Conservation (phyloP, 768 basidiomycete species). For the Melanogaster broomeanus region DNA sequence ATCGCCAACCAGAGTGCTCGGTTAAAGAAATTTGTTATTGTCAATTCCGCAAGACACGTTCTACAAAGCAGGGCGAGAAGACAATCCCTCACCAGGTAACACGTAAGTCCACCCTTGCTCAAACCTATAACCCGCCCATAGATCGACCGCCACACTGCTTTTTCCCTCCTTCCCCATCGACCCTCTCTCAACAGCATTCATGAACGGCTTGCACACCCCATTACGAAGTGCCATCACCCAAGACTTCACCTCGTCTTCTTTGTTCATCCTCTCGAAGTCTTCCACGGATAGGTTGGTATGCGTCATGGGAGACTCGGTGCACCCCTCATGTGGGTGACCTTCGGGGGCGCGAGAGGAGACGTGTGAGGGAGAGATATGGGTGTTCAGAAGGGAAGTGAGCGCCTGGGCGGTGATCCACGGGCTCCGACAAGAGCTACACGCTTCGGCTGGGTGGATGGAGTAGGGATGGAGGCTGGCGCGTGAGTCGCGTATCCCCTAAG, state of each 20-base stretch:
- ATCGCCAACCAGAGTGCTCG: too few relatives aligned
- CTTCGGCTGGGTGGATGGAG: too few relatives aligned
- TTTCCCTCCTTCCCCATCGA: slow-evolving; percentile 49
- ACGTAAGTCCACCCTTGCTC: too few relatives aligned
- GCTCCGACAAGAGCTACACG: too few relatives aligned
- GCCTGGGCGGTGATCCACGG: slow-evolving; percentile 94
- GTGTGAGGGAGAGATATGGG: too few relatives aligned
- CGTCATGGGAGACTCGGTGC: slow-evolving; percentile 69
- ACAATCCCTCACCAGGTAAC: too few relatives aligned
- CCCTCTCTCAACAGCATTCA: too few relatives aligned
- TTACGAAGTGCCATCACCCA: slow-evolving; percentile 99
- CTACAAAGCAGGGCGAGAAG: too few relatives aligned
- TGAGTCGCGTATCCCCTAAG: too few relatives aligned
- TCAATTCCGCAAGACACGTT: too few relatives aligned
- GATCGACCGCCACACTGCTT: slow-evolving; percentile 81
- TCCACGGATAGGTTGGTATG: slow-evolving; percentile 80
- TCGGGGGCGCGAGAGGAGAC: slow-evolving; percentile 95
- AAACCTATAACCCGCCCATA: slow-evolving; percentile 94
- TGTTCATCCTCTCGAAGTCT: slow-evolving; percentile 89
- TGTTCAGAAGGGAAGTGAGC: slow-evolving; percentile 79
- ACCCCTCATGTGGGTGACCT: slow-evolving; percentile 75
- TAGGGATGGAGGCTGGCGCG: too few relatives aligned
- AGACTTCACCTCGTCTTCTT: slow-evolving; percentile 89
- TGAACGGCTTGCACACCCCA: slow-evolving; percentile 94
- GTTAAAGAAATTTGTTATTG: too few relatives aligned